Conservation (phyloP, 495 filamentous ascomycete species). For the Darksidea phi region DNA sequence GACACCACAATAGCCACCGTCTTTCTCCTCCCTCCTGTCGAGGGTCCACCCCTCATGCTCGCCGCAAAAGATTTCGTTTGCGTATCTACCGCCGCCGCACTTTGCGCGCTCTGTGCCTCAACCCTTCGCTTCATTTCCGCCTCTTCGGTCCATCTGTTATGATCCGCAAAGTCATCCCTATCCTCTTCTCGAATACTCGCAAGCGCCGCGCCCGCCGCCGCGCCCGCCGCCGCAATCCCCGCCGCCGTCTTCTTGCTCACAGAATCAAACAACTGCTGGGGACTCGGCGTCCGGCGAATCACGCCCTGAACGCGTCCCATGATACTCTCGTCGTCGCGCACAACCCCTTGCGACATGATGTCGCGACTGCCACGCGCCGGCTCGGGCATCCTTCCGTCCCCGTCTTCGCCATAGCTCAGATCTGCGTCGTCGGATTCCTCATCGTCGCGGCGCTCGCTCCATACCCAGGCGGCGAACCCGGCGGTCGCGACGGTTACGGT, state of each 20-base stretch:
- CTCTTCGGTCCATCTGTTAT: constrained; percentile 82
- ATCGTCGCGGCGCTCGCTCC: constrained; percentile 77
- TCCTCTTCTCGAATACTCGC: constrained; percentile 81
- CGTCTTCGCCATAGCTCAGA: constrained; percentile 38
- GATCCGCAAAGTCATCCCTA: constrained; percentile 69
- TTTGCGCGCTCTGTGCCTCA: constrained; percentile 32
- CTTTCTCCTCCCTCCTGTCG: constrained; percentile 58
- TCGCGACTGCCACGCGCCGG: constrained; percentile 38
- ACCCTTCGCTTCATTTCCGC: constrained; percentile 50
- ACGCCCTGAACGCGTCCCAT: constrained; percentile 77
- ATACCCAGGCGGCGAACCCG: constrained; percentile 85
- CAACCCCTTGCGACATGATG: constrained; percentile 37
- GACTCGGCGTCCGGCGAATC: constrained; percentile 82
- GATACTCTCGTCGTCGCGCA: constrained; percentile 54
- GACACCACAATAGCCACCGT: constrained; percentile 83
- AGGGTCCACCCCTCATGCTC: constrained; percentile 32
- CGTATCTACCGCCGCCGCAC: constrained; percentile 27
- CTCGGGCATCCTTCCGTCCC: constrained; percentile 32
- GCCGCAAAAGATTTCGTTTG: constrained; percentile 34
- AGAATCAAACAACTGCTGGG: constrained; percentile 80
- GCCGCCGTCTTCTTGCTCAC: constrained; percentile 74
- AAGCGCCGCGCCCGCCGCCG: constrained; percentile 72
- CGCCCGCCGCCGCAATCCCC: constrained; percentile 79
- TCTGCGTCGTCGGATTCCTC: constrained; percentile 56
- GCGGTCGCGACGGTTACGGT: constrained; percentile 83